Base-by-base conservation (phyloP, 345 rosid genomes). In the Limnanthes douglasii region DNA sequence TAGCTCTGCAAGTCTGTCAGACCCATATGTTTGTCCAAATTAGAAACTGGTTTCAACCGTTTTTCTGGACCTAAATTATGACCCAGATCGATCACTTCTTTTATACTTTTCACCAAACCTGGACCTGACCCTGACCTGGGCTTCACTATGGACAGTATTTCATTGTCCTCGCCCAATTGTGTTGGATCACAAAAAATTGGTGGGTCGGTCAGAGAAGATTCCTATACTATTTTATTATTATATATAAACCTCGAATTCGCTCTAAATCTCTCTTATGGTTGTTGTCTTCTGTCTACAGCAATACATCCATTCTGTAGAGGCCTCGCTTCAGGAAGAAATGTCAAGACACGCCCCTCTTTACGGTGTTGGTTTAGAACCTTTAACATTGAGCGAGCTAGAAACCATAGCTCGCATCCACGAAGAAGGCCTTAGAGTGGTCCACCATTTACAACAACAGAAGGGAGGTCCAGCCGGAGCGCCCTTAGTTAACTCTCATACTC, bases 371-470 rank as follows among this genome's bases (percentile, higher is more conserved):
- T 47, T 92, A 61, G 96, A 92, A 55, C 66, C 76, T 53, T 70
- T 92, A 11, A 81, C 99, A 5, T 64, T 81, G 93, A 72, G 69
- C 53, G 99, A 92, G 71, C 57, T 92, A 40, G 93, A 78, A 28
- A 85, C 99, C 1, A 50, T 92, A 48, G 65, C 86, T 6, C 76
- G 71, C 2, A 92, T 92, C 53, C 96, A 92, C 5, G 99, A 85
- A 51, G 95, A 92, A 50, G 99, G 99, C 31, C 77, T 92, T 21
- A 64, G 84, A 66, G 84, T 69, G 65, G 78, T 92, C 53, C 90
- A 71, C 16, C 61, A 69, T 27, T 66, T 85, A 35, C 94, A 78
- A 42, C 93, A 75, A 43, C 75, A 66, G 34, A 78, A 73, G 31
- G 96, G 86, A 36, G 67, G 73, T 57, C 69, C 92, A 6, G 85